These are phyloP conservation scores for Thalassiosira livingstoniorum DNA, from an alignment of 352 stramenopile species.

Conservation along the genomic window DNA sequence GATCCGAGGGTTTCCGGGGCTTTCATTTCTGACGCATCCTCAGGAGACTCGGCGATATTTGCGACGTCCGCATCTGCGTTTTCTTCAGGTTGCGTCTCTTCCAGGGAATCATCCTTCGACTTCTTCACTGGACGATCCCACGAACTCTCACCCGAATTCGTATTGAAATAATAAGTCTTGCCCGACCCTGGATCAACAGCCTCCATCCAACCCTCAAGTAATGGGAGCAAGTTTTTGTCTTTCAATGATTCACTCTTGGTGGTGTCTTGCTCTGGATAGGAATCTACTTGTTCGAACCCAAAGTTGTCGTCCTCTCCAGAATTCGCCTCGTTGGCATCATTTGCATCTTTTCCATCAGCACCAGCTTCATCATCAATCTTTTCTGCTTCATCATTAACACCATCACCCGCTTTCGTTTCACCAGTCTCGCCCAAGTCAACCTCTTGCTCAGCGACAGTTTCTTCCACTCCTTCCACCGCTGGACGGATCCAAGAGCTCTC, in stretches of 20 bases:
- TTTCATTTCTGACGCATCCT: background rate
- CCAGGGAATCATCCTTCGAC: background rate
- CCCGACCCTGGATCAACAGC: slow-evolving; percentile 32
- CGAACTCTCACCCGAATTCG: slow-evolving; percentile 36
- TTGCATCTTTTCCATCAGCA: background rate
- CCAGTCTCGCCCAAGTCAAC: too few relatives aligned
- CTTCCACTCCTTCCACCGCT: too few relatives aligned
- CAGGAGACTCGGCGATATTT: background rate
- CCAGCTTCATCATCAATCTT: too few relatives aligned
- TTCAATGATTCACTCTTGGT: too few relatives aligned
- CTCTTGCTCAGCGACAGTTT: too few relatives aligned
- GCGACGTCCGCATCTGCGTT: background rate
- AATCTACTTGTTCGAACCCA: too few relatives aligned
- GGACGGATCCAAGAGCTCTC: slow-evolving; percentile 60
- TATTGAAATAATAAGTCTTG: slow-evolving; percentile 65
- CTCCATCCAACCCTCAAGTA: slow-evolving; percentile 57
- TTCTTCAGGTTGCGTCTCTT: background rate
- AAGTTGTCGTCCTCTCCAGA: too few relatives aligned
- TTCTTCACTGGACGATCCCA: slow-evolving; percentile 47
- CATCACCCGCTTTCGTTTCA: too few relatives aligned
- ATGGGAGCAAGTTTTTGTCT: too few relatives aligned
- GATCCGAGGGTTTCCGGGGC: background rate
- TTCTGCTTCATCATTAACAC: too few relatives aligned
- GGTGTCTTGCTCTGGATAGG: too few relatives aligned
- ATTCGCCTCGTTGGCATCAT: background rate